These are phyloP conservation scores for Ogataea nitratoaversa DNA, from an alignment of 805 yeast genomes.

Conservation along the genomic window DNA sequence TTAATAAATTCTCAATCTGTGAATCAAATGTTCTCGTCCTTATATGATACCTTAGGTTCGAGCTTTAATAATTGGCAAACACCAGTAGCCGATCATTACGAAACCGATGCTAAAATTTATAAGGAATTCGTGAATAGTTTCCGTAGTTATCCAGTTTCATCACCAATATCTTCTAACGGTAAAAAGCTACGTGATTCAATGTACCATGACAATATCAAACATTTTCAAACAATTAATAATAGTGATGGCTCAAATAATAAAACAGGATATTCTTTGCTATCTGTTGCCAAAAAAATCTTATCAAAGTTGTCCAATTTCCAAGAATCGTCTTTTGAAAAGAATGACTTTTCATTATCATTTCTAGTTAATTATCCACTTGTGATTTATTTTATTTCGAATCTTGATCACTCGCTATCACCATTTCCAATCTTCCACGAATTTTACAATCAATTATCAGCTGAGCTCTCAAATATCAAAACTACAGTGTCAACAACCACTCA, in stretches of 20 bases:
- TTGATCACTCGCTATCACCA: background rate
- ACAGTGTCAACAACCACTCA: background rate
- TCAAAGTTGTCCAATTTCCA: too few species aligned
- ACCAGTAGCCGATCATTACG: background rate
- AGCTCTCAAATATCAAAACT: background rate
- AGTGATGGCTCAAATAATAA: background rate
- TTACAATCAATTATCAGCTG: background rate
- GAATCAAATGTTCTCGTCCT: conserved; percentile 24
- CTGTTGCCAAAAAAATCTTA: conserved; percentile 27
- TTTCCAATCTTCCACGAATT: conserved; percentile 1
- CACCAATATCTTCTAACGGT: background rate
- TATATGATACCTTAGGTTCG: conserved; percentile 18
- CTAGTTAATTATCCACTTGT: conserved; percentile 1
- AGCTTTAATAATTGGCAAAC: conserved; percentile 18
- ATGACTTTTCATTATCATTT: background rate
- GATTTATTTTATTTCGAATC: background rate
- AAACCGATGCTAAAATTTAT: conserved; percentile 5
- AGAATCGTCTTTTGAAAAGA: too few species aligned
- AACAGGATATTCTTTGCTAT: conserved; percentile 29
- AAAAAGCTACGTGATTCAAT: background rate
- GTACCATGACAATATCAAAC: background rate
- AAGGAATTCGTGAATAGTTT: conserved; percentile 2
- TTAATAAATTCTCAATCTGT: conserved; percentile 16
- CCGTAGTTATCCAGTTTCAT: background rate
- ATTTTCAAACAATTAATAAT: background rate